These are phyloP conservation scores for Phtheirospermum japonicum DNA, from an alignment of 257 asterid species.

Conservation along the genomic window DNA sequence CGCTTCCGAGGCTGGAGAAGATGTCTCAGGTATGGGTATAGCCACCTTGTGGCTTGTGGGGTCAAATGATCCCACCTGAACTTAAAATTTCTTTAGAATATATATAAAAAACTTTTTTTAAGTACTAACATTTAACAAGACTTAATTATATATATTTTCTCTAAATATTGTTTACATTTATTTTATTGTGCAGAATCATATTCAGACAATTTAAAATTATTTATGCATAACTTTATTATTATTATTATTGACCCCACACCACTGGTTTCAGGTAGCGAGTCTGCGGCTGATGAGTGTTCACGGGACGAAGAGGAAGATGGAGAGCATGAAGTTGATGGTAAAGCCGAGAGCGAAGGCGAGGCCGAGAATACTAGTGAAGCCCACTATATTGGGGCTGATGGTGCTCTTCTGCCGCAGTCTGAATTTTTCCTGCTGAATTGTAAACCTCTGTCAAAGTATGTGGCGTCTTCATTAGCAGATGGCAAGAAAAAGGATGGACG, in stretches of 20 bases:
- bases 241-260: not conserved
- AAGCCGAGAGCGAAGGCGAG: conserved; percentile 92
- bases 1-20: conserved; percentile 74
- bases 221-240: not conserved
- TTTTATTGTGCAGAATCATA: not conserved
- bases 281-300: conserved; percentile 85
- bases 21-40: conserved; percentile 49
- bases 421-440: conserved; percentile 54
- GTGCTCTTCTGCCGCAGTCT: conserved; percentile 45
- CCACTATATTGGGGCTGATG: conserved; percentile 52
- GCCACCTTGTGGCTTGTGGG: too few species aligned
- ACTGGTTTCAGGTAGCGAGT: conserved; percentile 39
- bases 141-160: not conserved
- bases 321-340: conserved; percentile 69
- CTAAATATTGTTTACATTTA: not conserved
- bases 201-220: not conserved
- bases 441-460: conserved; percentile 70
- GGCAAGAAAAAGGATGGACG: conserved; percentile 38
- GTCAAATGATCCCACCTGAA: not conserved
- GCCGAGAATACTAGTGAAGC: conserved; percentile 75
- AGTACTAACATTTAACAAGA: too few species aligned
- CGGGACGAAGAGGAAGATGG: conserved; percentile 76
- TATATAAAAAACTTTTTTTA: not conserved
- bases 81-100: not conserved
- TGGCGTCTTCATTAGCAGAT: conserved; percentile 35